phyloP scores from a whole-genome alignment of 768 basidiomycete species.

The Lactifluus echinatus region DNA sequence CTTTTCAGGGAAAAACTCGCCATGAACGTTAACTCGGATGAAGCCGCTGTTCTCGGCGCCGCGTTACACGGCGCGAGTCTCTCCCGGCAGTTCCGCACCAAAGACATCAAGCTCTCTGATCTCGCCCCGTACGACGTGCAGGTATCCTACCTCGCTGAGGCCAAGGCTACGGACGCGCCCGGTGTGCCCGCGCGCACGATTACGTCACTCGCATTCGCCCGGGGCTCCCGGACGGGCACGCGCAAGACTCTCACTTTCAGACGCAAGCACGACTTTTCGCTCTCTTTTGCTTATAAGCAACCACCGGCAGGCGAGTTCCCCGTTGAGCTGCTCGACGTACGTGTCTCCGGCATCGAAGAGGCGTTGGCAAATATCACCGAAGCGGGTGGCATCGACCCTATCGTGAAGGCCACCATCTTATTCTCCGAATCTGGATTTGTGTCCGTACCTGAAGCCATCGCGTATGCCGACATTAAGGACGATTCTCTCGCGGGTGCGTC shows the following conservation, averaged over 20 bases:
- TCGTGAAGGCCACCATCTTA: constrained; percentile 76
- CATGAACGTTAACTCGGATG: constrained; percentile 93
- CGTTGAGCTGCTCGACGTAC: constrained; percentile 61
- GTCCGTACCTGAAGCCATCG: constrained; percentile 68
- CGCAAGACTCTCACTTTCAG: constrained; percentile 86
- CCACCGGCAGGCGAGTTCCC: constrained; percentile 60
- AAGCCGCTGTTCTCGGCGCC: constrained; percentile 89
- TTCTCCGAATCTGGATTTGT: constrained; percentile 85
- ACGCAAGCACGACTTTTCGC: constrained; percentile 71
- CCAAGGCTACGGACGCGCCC: constrained; percentile 35
- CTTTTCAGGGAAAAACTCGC: constrained; percentile 67
- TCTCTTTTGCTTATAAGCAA: constrained; percentile 72
- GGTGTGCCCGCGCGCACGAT: constrained; percentile 53
- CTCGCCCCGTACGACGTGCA: constrained; percentile 66
- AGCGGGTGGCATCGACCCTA: constrained; percentile 68
- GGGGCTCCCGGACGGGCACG: constrained; percentile 64
- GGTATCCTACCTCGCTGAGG: constrained; percentile 63
- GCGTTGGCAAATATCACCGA: constrained; percentile 81
- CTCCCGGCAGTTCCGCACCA: constrained; percentile 89
- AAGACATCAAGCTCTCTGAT: constrained; percentile 82
- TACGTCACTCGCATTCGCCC: constrained; percentile 66
- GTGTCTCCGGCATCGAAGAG: constrained; percentile 62
- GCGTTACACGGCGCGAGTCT: constrained; percentile 86
- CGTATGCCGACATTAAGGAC: constrained; percentile 74
- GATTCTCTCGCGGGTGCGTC: constrained; percentile 62